phyloP scores from a whole-genome alignment of 257 asterid genomes.

The Henckelia pumila region DNA sequence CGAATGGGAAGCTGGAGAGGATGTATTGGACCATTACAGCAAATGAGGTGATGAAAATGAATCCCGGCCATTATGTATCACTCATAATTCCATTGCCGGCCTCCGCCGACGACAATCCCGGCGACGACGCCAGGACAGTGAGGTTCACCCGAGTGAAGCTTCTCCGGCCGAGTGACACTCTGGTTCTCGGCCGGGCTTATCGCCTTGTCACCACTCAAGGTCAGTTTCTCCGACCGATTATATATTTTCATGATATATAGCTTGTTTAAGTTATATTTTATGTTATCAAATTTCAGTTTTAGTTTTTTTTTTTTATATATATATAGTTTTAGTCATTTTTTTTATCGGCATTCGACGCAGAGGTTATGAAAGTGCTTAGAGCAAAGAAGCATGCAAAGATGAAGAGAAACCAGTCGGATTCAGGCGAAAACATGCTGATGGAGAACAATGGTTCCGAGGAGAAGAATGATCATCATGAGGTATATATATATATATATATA shows the following conservation, averaged over 20 bases:
- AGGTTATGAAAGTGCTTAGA: slow-evolving; percentile 77
- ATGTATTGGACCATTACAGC: slow-evolving; percentile 73
- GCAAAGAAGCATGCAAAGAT: slow-evolving; percentile 80
- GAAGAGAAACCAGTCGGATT: slow-evolving; percentile 42
- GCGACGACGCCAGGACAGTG: slow-evolving; percentile 33
- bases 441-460: slow-evolving; percentile 24
- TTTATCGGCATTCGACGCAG: too few relatives aligned
- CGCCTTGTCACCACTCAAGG: slow-evolving; percentile 88
- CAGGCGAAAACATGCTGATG: slow-evolving; percentile 28
- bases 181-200: slow-evolving; percentile 79
- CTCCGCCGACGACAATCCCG: slow-evolving; percentile 28
- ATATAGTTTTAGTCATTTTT: too few relatives aligned
- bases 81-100: slow-evolving; percentile 61
- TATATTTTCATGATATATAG: too few relatives aligned
- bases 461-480: slow-evolving; percentile 23
- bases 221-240: too few relatives aligned
- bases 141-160: slow-evolving; percentile 74
- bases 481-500: too few relatives aligned
- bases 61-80: slow-evolving; percentile 88
- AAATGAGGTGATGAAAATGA: slow-evolving; percentile 70
- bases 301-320: too few relatives aligned
- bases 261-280: neutral
- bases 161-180: slow-evolving; percentile 65
- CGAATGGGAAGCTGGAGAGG: slow-evolving; percentile 67
- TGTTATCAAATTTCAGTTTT: too few relatives aligned